A percentile compares a stretch with the other conserved stretches of the same genome.
phyloP scores from a whole-genome alignment of 2,329 filamentous ascomycete species.

The Ceratocystis diversiconidia region DNA sequence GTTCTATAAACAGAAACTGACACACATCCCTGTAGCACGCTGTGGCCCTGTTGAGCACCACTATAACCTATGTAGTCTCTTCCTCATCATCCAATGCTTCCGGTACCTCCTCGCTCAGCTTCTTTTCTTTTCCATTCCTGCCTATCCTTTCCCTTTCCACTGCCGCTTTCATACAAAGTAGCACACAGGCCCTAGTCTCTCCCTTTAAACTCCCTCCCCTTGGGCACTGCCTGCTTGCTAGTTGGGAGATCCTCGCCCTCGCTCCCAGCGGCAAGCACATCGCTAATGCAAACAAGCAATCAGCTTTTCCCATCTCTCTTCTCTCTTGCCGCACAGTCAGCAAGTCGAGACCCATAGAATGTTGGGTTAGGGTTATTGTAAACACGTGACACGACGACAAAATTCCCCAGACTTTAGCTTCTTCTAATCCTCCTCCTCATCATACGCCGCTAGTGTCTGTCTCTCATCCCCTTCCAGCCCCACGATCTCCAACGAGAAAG shows the following conservation, averaged over 20 bases:
- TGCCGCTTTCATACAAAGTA: neutral
- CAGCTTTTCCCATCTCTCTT: too few species aligned
- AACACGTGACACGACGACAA: too few species aligned
- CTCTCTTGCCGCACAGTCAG: too few species aligned
- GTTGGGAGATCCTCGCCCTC: too few species aligned
- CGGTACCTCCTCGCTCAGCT: neutral
- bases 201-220: neutral
- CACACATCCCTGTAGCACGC: too few species aligned
- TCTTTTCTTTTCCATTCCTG: neutral
- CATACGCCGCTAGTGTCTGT: neutral
- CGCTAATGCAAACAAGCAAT: too few species aligned
- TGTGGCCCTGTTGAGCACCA: too few species aligned
- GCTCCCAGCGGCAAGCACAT: too few species aligned
- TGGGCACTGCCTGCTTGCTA: neutral
- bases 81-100: neutral
- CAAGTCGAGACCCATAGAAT: too few species aligned
- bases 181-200: neutral
- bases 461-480: neutral
- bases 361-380: accelerated
- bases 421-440: neutral
- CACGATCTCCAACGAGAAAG: neutral
- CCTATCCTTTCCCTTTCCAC: neutral
- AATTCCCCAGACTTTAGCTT: neutral
- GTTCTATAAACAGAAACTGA: too few species aligned
- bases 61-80: neutral